phyloP scores from a whole-genome alignment of 108 stramenopile genomes.

The Bacterosira constricta region DNA sequence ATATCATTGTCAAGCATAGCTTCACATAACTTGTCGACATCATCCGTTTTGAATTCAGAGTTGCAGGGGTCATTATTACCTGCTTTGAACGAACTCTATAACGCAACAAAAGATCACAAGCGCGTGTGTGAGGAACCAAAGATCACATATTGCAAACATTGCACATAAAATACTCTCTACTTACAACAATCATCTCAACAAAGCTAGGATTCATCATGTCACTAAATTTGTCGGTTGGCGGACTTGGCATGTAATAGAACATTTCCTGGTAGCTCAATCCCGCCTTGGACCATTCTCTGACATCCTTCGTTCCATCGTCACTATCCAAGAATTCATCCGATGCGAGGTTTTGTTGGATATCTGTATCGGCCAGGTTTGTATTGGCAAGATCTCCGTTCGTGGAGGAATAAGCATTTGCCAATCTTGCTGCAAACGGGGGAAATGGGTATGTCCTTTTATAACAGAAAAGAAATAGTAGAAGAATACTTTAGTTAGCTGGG shows the following conservation, averaged over 20 bases:
- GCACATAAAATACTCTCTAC: no score
- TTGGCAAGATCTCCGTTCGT: slow-evolving; percentile 2
- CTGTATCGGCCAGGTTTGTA: neutral
- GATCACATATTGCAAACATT: no score
- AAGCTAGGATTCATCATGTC: slow-evolving; percentile 1
- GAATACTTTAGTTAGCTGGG: no score
- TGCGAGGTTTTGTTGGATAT: neutral
- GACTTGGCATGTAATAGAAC: neutral
- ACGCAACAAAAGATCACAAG: neutral
- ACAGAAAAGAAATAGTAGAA: no score
- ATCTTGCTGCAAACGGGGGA: neutral
- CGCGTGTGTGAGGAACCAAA: neutral
- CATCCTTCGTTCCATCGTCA: slow-evolving; percentile 1
- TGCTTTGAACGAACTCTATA: neutral
- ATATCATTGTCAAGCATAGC: neutral
- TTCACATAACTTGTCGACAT: neutral
- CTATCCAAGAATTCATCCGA: slow-evolving; percentile 7
- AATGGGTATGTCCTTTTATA: neutral
- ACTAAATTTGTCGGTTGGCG: neutral
- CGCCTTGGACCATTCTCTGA: neutral
- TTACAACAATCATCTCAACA: neutral
- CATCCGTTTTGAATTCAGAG: neutral
- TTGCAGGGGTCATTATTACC: neutral
- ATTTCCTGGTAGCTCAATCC: neutral
- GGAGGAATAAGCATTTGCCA: slow-evolving; percentile 21